Conservation (phyloP, 768 basidiomycete species). For the Hortiboletus flavorubellus region DNA sequence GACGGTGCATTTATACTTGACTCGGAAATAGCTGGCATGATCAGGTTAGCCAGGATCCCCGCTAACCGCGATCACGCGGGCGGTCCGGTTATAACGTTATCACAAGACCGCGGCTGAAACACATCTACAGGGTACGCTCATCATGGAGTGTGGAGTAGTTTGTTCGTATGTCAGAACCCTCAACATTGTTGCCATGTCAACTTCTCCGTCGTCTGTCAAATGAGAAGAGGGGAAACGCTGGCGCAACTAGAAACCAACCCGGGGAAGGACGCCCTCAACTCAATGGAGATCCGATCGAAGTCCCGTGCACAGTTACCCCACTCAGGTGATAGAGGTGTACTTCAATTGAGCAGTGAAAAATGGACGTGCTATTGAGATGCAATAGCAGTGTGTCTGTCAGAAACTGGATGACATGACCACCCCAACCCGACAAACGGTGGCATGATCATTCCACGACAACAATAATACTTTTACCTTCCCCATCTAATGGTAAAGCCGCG, state of each 20-base stretch:
- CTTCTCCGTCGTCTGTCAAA: too few relatives aligned
- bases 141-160: too few relatives aligned
- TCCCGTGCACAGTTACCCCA: not conserved
- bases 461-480: not conserved
- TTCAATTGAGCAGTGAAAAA: conserved; percentile 3
- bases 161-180: not conserved
- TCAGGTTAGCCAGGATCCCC: not conserved
- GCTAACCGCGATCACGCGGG: not conserved
- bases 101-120: not conserved
- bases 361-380: not conserved
- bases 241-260: too few relatives aligned
- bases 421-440: not conserved
- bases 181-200: too few relatives aligned
- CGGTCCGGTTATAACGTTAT: not conserved
- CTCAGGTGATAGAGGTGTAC: not conserved
- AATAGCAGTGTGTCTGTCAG: not conserved
- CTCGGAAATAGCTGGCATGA: not conserved
- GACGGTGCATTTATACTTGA: conserved; percentile 15
- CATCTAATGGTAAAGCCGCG: conserved; percentile 3
- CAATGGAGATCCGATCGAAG: not conserved
- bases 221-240: not conserved
- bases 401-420: too few relatives aligned
- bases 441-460: not conserved
- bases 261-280: not conserved
- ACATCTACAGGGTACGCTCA: too few relatives aligned